Percentiles rank a stretch among this genome's conserved stretches.
These are phyloP conservation scores for Prunus fruticosa DNA, from an alignment of 306 rosid genomes.

Conservation along the genomic window DNA sequence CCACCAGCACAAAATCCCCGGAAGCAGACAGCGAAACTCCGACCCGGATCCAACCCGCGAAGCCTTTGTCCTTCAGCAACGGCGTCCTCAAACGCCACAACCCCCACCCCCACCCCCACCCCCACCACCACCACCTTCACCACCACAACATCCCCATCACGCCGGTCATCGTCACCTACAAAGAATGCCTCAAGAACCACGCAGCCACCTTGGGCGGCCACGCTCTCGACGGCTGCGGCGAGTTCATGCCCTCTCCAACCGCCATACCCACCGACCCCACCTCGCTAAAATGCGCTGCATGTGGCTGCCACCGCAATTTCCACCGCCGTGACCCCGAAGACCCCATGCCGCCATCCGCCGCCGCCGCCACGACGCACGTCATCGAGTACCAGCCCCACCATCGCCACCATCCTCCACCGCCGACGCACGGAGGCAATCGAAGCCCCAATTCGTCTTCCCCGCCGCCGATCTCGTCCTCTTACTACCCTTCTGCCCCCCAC, in stretches of 20 bases:
- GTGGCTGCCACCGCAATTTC: slow-evolving; percentile 96
- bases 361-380: slow-evolving; percentile 35
- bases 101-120: slow-evolving; percentile 26
- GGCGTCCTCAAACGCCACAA: slow-evolving; percentile 82
- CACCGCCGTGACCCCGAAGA: slow-evolving; percentile 97
- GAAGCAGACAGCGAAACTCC: slow-evolving; percentile 69
- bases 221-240: slow-evolving; percentile 93
- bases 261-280: slow-evolving; percentile 64
- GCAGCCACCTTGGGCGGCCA: slow-evolving; percentile 86
- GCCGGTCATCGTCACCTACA: slow-evolving; percentile 43
- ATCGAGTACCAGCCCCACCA: slow-evolving; percentile 86
- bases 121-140: slow-evolving; percentile 19
- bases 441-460: slow-evolving; percentile 88
- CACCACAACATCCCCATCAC: slow-evolving; percentile 4
- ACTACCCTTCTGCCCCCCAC: slow-evolving; percentile 91
- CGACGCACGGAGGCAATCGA: slow-evolving; percentile 29
- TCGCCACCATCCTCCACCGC: slow-evolving; percentile 55
- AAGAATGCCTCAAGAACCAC: slow-evolving; percentile 87
- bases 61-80: slow-evolving; percentile 63
- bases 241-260: slow-evolving; percentile 82
- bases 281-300: slow-evolving; percentile 88
- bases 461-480: slow-evolving; percentile 95
- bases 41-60: slow-evolving; percentile 50
- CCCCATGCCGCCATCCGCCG: slow-evolving; percentile 25
- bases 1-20: slow-evolving; percentile 48